phyloP scores from a whole-genome alignment of 352 stramenopile genomes.

The Globisporangium paddicum region DNA sequence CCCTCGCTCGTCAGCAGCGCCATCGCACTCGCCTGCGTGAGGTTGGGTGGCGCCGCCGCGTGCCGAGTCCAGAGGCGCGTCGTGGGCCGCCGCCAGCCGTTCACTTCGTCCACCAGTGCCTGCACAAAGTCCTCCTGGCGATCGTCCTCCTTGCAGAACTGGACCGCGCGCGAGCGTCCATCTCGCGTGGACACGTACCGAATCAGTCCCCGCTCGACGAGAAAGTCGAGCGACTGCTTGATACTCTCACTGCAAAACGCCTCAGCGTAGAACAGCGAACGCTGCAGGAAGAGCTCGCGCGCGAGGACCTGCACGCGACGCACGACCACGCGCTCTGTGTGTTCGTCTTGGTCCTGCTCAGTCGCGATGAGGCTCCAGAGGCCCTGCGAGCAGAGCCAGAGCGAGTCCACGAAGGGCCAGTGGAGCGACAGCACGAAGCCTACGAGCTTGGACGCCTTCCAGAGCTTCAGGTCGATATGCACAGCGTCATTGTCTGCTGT shows the following conservation, averaged over 20 bases:
- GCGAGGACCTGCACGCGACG: constrained; percentile 48
- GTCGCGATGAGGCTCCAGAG: constrained; percentile 32
- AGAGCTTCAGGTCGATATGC: constrained; percentile 29
- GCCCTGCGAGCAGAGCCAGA: constrained; percentile 55
- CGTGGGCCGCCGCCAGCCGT: constrained; percentile 35
- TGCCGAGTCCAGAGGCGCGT: constrained; percentile 38
- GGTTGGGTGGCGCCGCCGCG: background rate
- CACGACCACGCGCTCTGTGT: constrained; percentile 46
- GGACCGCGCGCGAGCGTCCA: constrained; percentile 24
- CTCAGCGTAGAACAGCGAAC: constrained; percentile 49
- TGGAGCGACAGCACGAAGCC: constrained; percentile 64
- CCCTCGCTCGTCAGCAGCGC: constrained; percentile 3
- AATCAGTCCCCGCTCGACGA: constrained; percentile 41
- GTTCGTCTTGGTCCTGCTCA: background rate
- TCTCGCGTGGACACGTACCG: constrained; percentile 24
- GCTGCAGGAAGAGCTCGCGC: constrained; percentile 39
- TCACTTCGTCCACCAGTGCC: constrained; percentile 34
- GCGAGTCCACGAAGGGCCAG: constrained; percentile 75
- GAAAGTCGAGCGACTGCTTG: constrained; percentile 67
- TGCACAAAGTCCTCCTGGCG: constrained; percentile 16
- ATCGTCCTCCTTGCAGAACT: constrained; percentile 10
- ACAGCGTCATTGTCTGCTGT: constrained; percentile 5
- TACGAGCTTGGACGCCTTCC: constrained; percentile 30
- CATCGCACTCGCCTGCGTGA: constrained; percentile 6
- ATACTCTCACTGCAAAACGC: constrained; percentile 73